A percentile compares a stretch with the other conserved stretches of the same genome.
Conservation (phyloP, 2,329 filamentous ascomycete species). For the Trichoderma lentiforme region DNA sequence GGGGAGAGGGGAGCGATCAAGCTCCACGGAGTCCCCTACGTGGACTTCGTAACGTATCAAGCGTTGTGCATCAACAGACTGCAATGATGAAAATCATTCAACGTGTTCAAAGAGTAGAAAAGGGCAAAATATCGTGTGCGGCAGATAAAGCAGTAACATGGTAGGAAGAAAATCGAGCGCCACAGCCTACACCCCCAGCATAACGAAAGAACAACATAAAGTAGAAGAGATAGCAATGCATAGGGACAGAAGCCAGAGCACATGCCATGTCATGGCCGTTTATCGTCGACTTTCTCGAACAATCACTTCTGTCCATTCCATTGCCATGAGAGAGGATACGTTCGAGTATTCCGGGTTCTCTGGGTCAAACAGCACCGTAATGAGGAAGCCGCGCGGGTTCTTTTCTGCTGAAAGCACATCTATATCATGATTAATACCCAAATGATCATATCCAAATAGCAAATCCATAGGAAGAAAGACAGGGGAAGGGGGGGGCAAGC, state of each 20-base stretch:
- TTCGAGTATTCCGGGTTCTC: conserved; percentile 30
- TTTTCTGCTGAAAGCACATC: conserved; percentile 12
- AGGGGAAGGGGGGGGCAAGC: rapidly evolving
- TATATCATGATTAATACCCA: background rate
- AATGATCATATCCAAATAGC: too few species aligned
- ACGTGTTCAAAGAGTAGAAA: background rate
- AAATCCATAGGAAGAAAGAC: background rate
- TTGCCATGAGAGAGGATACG: conserved; percentile 20
- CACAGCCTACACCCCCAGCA: background rate
- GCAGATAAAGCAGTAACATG: background rate
- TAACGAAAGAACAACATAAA: background rate
- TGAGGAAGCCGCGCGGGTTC: conserved; percentile 33
- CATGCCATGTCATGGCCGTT: background rate
- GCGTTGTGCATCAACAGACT: background rate
- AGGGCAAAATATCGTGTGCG: background rate
- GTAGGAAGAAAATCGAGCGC: background rate
- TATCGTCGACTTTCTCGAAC: conserved; percentile 22
- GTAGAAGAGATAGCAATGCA: background rate
- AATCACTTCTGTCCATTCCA: conserved; percentile 29
- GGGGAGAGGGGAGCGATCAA: too few species aligned
- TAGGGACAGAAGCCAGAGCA: background rate
- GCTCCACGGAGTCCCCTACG: background rate
- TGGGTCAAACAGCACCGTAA: conserved; percentile 34
- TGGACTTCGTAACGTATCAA: background rate
- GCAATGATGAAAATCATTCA: background rate